A percentile compares a stretch with the other conserved stretches of the same genome.
Conservation (phyloP, 2,329 filamentous ascomycete genomes). For the Aspergillus novofumigatus region DNA sequence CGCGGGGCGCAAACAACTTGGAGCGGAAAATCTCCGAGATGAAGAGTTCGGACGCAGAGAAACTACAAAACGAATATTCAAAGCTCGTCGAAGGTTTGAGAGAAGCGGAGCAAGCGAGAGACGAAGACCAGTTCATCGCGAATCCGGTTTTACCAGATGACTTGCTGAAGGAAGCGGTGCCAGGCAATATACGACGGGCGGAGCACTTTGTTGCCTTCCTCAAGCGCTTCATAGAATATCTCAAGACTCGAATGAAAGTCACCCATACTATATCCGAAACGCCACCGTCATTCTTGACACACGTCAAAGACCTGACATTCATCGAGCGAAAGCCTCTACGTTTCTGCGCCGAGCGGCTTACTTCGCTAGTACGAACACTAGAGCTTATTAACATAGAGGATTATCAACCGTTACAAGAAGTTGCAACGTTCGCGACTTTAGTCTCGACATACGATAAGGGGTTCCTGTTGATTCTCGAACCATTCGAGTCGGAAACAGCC, state of each 20-base stretch:
- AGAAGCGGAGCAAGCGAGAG: conserved; percentile 80
- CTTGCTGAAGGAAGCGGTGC: conserved; percentile 88
- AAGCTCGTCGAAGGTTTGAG: conserved; percentile 90
- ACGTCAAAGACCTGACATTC: conserved; percentile 92
- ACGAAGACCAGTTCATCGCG: conserved; percentile 95
- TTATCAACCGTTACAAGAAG: conserved; percentile 93
- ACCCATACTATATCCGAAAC: conserved; percentile 96
- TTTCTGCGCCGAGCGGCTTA: conserved; percentile 92
- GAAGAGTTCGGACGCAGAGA: conserved; percentile 91
- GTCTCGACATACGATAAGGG: conserved; percentile 96
- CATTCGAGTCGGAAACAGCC: conserved; percentile 90
- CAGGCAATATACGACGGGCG: conserved; percentile 90
- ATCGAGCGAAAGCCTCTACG: conserved; percentile 91
- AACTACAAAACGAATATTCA: conserved; percentile 90
- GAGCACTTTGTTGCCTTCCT: conserved; percentile 95
- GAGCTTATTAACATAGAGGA: conserved; percentile 98
- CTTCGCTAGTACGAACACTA: conserved; percentile 87
- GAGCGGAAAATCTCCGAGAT: conserved; percentile 90
- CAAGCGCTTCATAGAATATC: conserved; percentile 94
- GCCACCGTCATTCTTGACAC: conserved; percentile 84
- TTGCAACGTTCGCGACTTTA: conserved; percentile 93
- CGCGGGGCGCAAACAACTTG: conserved; percentile 82
- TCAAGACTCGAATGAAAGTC: conserved; percentile 98
- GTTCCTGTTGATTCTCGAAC: conserved; percentile 93
- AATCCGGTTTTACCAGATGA: conserved; percentile 94